phyloP scores from a whole-genome alignment of 1,284 basidiomycete species.

The Boletus smithii region DNA sequence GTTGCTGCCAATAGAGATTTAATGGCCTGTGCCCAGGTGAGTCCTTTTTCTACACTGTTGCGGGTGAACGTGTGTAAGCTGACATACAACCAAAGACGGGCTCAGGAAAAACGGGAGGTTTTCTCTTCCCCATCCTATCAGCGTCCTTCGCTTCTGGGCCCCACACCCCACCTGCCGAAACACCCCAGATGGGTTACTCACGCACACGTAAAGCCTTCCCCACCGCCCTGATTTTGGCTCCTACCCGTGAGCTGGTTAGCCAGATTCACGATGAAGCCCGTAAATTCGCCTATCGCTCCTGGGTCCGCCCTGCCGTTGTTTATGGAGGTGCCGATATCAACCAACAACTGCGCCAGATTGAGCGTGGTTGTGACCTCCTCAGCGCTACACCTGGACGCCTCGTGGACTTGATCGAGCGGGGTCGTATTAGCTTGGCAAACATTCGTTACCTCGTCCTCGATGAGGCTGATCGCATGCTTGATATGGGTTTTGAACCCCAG shows the following conservation, averaged over 20 bases:
- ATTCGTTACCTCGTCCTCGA: slow-evolving; percentile 98
- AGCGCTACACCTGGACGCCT: slow-evolving; percentile 98
- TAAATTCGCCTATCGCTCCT: slow-evolving; percentile 99
- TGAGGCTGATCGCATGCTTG: slow-evolving; percentile 99
- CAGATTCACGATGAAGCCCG: slow-evolving; percentile 99
- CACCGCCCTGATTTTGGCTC: slow-evolving; percentile 93
- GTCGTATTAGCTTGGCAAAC: slow-evolving; percentile 93
- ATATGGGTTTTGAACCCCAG: slow-evolving; percentile 99
- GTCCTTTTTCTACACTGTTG: slow-evolving; percentile 20
- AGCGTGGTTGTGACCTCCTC: slow-evolving; percentile 95
- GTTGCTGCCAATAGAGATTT: slow-evolving; percentile 89
- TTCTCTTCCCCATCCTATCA: slow-evolving; percentile 98
- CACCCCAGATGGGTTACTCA: slow-evolving; percentile 50
- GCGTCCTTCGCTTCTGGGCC: slow-evolving; percentile 90
- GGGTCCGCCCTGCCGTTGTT: slow-evolving; percentile 98
- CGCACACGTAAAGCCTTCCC: slow-evolving; percentile 90
- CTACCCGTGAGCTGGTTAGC: slow-evolving; percentile 97
- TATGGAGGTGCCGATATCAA: slow-evolving; percentile 99
- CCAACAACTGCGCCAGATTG: slow-evolving; percentile 89
- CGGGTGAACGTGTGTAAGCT: slow-evolving; percentile 1
- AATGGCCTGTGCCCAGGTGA: slow-evolving; percentile 97
- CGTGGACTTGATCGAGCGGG: slow-evolving; percentile 97
- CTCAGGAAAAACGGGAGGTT: slow-evolving; percentile 98
- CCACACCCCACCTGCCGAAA: slow-evolving; percentile 58
- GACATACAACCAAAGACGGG: slow-evolving; percentile 66